Evolutionary conservation across 768 basidiomycete genomes (phyloP).

Genomic region (Jaapia argillacea): DNA sequence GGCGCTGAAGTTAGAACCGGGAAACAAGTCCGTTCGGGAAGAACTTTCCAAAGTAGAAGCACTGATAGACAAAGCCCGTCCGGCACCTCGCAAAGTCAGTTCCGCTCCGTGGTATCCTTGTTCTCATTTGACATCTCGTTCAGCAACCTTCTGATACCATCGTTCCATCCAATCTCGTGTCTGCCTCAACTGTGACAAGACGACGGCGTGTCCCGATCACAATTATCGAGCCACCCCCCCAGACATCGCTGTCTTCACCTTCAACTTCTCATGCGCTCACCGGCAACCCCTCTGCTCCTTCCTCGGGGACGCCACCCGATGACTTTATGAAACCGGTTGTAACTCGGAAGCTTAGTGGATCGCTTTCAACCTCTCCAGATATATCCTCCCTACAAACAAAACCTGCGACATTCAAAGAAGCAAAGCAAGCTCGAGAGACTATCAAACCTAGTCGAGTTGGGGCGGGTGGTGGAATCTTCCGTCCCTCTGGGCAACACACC

Average conservation of each 20-base stretch:
- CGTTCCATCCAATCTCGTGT: conserved; percentile 8
- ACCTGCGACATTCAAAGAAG: conserved; percentile 40
- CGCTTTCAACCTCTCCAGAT: conserved; percentile 2
- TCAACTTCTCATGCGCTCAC: conserved; percentile 1
- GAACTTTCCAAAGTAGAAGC: conserved; percentile 48
- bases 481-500: conserved; percentile 48
- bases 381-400: conserved; percentile 9
- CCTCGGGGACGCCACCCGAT: too few relatives aligned
- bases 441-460: conserved; percentile 26
- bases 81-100: conserved; percentile 2
- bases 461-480: conserved; percentile 68
- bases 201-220: conserved; percentile 56
- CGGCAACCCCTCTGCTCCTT: background rate
- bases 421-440: conserved; percentile 43
- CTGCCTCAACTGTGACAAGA: conserved; percentile 2
- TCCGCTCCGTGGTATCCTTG: background rate
- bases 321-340: conserved; percentile 10
- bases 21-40: conserved; percentile 49
- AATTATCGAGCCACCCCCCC: conserved; percentile 34
- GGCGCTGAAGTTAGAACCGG: conserved; percentile 51
- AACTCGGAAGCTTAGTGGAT: conserved; percentile 5
- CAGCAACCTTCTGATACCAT: conserved; percentile 1
- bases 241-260: conserved; percentile 5
- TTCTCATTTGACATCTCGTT: background rate
- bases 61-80: conserved; percentile 20